A percentile compares a stretch with the other conserved stretches of the same genome.
Conservation (phyloP, 2,329 filamentous ascomycete genomes). For the Torrubiella hemipterigena region DNA sequence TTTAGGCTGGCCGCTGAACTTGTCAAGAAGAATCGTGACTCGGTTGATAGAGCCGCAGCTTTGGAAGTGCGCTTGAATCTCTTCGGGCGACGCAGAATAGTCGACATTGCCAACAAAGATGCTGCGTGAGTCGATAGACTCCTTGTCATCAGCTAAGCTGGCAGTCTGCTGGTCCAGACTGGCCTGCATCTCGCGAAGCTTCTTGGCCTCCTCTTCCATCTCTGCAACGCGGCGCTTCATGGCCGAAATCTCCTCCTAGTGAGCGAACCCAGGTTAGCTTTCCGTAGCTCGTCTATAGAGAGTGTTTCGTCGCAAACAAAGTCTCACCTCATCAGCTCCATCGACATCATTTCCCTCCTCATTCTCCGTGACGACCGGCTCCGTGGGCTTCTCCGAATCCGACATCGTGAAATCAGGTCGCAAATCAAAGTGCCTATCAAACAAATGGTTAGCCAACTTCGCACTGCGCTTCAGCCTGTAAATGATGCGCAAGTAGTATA, state of each 20-base stretch:
- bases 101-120: constrained; percentile 99
- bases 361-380: constrained; percentile 6
- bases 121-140: constrained; percentile 88
- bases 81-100: constrained; percentile 91
- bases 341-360: constrained; percentile 5
- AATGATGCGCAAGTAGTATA: too few species aligned
- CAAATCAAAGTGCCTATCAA: too few species aligned
- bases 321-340: constrained; percentile 7
- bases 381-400: constrained; percentile 5
- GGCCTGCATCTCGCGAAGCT: constrained; percentile 78
- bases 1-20: constrained; percentile 98
- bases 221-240: constrained; percentile 82
- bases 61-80: constrained; percentile 97
- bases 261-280: background rate
- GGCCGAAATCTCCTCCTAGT: constrained; percentile 66
- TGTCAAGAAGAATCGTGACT: constrained; percentile 93
- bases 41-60: constrained; percentile 95
- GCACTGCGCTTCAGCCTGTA: too few species aligned
- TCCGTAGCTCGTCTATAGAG: background rate
- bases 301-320: background rate
- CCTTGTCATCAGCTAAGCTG: constrained; percentile 80
- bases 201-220: constrained; percentile 83
- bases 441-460: too few species aligned
- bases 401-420: constrained; percentile 6
- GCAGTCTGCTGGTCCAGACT: constrained; percentile 75